A percentile compares a stretch with the other conserved stretches of the same genome.
Evolutionary conservation across 148 eudicot genomes (phyloP).

Genomic region (Drosera capensis): DNA sequence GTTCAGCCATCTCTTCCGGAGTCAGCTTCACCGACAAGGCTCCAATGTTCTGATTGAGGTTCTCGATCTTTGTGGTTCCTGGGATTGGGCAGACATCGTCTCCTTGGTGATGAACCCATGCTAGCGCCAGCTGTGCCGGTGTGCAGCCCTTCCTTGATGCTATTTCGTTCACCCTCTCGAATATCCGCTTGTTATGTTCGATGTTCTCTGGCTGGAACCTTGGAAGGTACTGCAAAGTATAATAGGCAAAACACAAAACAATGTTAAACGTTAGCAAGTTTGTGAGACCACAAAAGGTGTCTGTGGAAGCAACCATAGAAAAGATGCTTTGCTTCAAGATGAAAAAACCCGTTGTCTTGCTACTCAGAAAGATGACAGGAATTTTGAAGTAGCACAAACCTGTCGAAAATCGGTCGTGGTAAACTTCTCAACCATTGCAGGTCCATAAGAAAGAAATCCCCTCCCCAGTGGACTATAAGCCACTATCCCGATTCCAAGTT

Average conservation of each 20-base stretch:
- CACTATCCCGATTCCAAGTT: conserved; percentile 14
- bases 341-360: too few species aligned
- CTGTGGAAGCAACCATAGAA: neutral
- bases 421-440: conserved; percentile 6
- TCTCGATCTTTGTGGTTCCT: conserved; percentile 31
- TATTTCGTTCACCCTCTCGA: conserved; percentile 4
- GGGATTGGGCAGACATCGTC: conserved; percentile 28
- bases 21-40: conserved; percentile 29
- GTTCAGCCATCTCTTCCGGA: conserved; percentile 24
- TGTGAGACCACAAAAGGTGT: neutral
- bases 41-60: conserved; percentile 22
- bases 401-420: conserved; percentile 6
- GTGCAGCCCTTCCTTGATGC: conserved; percentile 27
- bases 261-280: neutral
- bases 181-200: conserved; percentile 9
- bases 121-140: conserved; percentile 30
- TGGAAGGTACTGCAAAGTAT: conserved; percentile 14
- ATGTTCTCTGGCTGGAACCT: conserved; percentile 6
- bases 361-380: too few species aligned
- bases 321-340: neutral
- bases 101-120: conserved; percentile 36
- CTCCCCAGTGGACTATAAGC: conserved; percentile 16
- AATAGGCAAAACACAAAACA: neutral
- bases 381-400: conserved; percentile 1
- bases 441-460: conserved; percentile 9